phyloP scores from a whole-genome alignment of 1,284 basidiomycete genomes.

The Athelia psychrophila region DNA sequence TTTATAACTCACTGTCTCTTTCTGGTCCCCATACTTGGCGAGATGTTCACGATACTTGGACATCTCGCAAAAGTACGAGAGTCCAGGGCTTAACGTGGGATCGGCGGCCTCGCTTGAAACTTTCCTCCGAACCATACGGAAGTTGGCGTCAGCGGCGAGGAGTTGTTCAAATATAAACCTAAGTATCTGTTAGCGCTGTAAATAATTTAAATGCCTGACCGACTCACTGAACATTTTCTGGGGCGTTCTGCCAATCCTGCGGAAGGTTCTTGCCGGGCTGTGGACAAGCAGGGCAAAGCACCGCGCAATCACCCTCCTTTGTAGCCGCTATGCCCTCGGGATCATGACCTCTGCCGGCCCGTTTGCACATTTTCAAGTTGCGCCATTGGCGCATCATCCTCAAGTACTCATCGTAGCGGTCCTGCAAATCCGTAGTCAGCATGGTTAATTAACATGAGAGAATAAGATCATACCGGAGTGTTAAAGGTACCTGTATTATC shows the following conservation, averaged over 20 bases:
- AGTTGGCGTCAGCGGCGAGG: constrained; percentile 24
- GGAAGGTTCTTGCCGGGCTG: constrained; percentile 25
- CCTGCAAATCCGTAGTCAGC: not conserved
- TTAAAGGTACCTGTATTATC: not conserved
- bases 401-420: constrained; percentile 16
- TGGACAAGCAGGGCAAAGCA: constrained; percentile 27
- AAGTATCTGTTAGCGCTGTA: not conserved
- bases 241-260: constrained; percentile 16
- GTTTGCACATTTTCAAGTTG: constrained; percentile 6
- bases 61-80: constrained; percentile 21
- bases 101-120: constrained; percentile 16
- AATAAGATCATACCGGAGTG: not conserved
- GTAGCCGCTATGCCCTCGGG: constrained; percentile 11
- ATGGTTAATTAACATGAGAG: not conserved
- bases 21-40: constrained; percentile 6
- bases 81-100: constrained; percentile 19
- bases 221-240: constrained; percentile 4
- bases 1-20: constrained; percentile 13
- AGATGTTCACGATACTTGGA: constrained; percentile 15
- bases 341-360: constrained; percentile 15
- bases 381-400: constrained; percentile 15
- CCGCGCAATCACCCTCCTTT: constrained; percentile 15
- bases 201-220: not conserved
- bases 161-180: constrained; percentile 21
- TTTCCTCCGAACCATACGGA: constrained; percentile 21